Base-by-base conservation (phyloP, 345 rosid species). In the Turritis glabra region DNA sequence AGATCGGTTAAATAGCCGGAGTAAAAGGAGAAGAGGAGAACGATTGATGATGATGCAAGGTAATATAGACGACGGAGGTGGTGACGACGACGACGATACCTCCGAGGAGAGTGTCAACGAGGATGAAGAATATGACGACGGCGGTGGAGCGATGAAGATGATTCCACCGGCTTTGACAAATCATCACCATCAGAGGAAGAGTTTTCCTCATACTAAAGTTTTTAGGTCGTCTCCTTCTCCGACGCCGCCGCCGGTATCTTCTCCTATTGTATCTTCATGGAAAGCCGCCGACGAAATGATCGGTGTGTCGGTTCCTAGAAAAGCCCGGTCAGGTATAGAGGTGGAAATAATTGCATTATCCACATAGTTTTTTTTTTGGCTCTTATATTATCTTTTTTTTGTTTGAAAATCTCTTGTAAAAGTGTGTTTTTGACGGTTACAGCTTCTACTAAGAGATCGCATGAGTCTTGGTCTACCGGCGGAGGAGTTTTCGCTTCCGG, bases 71-170 rank as follows among this genome's bases (percentile, higher is more conserved):
- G 92, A 86, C 27, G 92, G 83, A 15, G 85, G 54, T 5, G 96
- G 46, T 4, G 46, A 40, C 1, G 46, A 43, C 18, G 47, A 43
- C 47, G 51, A 88, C 13, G 93, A 88, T 25, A 89, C 74, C 66
- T 84, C 93, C 7, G 97, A 91, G 50, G 96, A 89, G 80, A 91
- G 93, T 50, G 83, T 89, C 2, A 84, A 89, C 72, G 93, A 89
- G 2, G 93, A 91, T 9, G 96, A 89, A 33, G 96, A 89, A 3
- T 95, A 91, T 0, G 90, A 85, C 0, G 96, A 83, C 12, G 92
- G 79, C 14, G 26, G 13, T 35, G 40, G 5, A 18, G 14, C 14
- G 90, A 64, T 17, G 87, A 79, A 88, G 86, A 83, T 85, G 82
- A 80, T 89, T 7, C 88, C 91, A 0, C 91, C 91, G 15, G 80